These are phyloP conservation scores for Chytriomyces sp. DNA, from an alignment of 192 early-diverging fungal genomes.

Conservation along the genomic window DNA sequence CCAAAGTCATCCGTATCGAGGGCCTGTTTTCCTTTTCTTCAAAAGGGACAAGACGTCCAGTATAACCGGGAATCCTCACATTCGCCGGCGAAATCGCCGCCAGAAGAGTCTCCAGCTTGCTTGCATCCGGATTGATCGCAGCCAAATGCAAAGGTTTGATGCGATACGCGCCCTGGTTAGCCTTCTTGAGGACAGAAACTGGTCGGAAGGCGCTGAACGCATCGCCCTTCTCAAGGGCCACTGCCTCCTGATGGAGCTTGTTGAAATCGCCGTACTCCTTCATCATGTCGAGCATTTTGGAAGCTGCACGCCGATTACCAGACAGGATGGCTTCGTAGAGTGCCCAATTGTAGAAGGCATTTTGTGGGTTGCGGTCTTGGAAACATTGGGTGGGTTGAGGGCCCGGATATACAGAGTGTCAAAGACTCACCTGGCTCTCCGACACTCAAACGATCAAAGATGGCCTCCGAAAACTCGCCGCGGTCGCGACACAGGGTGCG, in stretches of 20 bases:
- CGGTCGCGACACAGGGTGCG: slow-evolving; percentile 16
- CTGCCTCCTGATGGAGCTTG: slow-evolving; percentile 30
- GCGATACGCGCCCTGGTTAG: slow-evolving; percentile 20
- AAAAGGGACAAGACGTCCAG: neutral
- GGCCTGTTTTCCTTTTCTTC: slow-evolving; percentile 1
- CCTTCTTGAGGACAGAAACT: slow-evolving; percentile 47
- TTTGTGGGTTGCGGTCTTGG: neutral
- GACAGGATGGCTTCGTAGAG: slow-evolving; percentile 37
- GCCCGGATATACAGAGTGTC: neutral
- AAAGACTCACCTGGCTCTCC: neutral
- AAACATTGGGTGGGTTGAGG: neutral
- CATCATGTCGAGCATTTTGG: slow-evolving; percentile 30
- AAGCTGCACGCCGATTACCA: slow-evolving; percentile 24
- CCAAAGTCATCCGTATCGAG: slow-evolving; percentile 46
- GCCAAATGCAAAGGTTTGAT: slow-evolving; percentile 52
- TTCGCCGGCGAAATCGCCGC: slow-evolving; percentile 33
- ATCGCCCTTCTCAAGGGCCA: slow-evolving; percentile 10
- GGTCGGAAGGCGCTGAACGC: slow-evolving; percentile 15
- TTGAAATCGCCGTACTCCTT: slow-evolving; percentile 35
- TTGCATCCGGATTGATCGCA: slow-evolving; percentile 48
- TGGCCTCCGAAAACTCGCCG: slow-evolving; percentile 9
- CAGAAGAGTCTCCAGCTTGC: slow-evolving; percentile 38
- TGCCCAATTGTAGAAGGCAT: slow-evolving; percentile 3
- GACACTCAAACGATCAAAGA: slow-evolving; percentile 4
- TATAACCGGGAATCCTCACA: neutral